A percentile compares a stretch with the other conserved stretches of the same genome.
These are phyloP conservation scores for Thalassiosira livingstoniorum DNA, from an alignment of 352 stramenopile species.

Conservation along the genomic window DNA sequence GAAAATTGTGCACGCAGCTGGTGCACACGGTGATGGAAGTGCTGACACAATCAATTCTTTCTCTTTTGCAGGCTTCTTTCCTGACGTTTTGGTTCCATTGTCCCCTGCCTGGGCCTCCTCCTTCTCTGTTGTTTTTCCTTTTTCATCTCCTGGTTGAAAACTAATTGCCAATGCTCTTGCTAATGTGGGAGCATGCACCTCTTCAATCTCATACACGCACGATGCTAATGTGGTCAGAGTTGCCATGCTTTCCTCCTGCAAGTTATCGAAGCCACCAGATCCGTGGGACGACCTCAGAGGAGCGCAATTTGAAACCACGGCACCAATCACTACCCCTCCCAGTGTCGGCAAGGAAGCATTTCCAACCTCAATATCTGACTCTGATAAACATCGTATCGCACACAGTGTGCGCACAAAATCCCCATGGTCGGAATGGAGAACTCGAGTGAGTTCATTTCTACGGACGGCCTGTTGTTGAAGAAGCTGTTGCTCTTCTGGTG, in stretches of 20 bases:
- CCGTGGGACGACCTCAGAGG: slow-evolving; percentile 45
- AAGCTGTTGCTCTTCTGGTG: slow-evolving; percentile 71
- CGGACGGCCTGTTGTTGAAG: slow-evolving; percentile 67
- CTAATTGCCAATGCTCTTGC: slow-evolving; percentile 71
- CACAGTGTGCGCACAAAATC: slow-evolving; percentile 60
- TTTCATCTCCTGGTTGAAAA: slow-evolving; percentile 48
- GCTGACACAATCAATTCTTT: slow-evolving; percentile 49
- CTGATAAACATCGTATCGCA: slow-evolving; percentile 61
- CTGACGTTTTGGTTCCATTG: slow-evolving; percentile 3
- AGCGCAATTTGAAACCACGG: slow-evolving; percentile 59
- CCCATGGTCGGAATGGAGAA: slow-evolving; percentile 62
- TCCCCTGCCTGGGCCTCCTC: slow-evolving; percentile 20
- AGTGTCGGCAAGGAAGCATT: slow-evolving; percentile 73
- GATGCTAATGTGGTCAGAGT: slow-evolving; percentile 70
- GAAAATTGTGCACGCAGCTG: slow-evolving; percentile 70
- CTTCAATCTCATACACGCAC: slow-evolving; percentile 86
- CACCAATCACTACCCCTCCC: slow-evolving; percentile 54
- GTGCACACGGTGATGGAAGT: slow-evolving; percentile 77
- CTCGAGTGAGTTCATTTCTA: slow-evolving; percentile 43
- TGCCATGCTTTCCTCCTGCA: slow-evolving; percentile 59
- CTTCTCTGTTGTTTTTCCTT: not conserved
- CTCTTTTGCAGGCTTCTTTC: slow-evolving; percentile 25
- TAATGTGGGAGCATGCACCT: slow-evolving; percentile 71
- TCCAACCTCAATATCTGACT: slow-evolving; percentile 83
- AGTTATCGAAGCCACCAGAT: no score